Evolutionary conservation across 1,284 basidiomycete genomes (phyloP), one percentile per base, ranked within the genome.

Genomic region (Cutaneotrichosporon sp.): DNA sequence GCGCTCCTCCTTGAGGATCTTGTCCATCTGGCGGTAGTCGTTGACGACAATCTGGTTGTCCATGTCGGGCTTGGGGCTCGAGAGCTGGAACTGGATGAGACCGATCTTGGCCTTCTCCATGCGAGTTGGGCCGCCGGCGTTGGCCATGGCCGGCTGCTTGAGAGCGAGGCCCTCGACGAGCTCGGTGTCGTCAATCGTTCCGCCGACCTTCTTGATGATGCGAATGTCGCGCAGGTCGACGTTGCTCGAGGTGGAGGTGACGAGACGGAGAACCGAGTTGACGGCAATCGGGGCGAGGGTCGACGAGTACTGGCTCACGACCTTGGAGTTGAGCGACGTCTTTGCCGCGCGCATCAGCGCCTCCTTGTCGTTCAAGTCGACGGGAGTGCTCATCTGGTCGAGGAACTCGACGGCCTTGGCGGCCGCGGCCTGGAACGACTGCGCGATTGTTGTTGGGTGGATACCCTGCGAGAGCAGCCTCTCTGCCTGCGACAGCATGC

Each of bases 1-100:
- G 56, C 96, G 90, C 71, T 96, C 96, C 82, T 99, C 97, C 82
- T 99, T 99, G 80, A 99, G 89, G 69, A 99, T 96, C 82, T 97
- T 98, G 86, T 99, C 97, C 96, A 99, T 99, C 82, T 99, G 97
- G 46, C 97, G 89, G 84, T 99, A 99, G 82, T 99, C 96, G 75
- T 97, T 99, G 73, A 99, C 97, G 52, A 99, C 90, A 56, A 99
- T 95, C 42, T 97, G 97, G 84, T 99, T 99, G 83, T 99, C 97
- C 97, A 99, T 99, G 77, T 99, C 97, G 9, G 97, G 97, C 82
- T 99, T 99, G 22, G 97, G 97, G 58, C 93, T 92, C 72, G 90
- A 92, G 61, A 99, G 86, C 81, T 99, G 97, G 87, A 99, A 99
- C 81, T 99, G 97, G 72, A 98, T 93, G 69, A 99, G 88, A 52